A percentile compares a stretch with the other conserved stretches of the same genome.
These are phyloP conservation scores for Phytopythium aichiense DNA, from an alignment of 352 stramenopile species.

Conservation along the genomic window DNA sequence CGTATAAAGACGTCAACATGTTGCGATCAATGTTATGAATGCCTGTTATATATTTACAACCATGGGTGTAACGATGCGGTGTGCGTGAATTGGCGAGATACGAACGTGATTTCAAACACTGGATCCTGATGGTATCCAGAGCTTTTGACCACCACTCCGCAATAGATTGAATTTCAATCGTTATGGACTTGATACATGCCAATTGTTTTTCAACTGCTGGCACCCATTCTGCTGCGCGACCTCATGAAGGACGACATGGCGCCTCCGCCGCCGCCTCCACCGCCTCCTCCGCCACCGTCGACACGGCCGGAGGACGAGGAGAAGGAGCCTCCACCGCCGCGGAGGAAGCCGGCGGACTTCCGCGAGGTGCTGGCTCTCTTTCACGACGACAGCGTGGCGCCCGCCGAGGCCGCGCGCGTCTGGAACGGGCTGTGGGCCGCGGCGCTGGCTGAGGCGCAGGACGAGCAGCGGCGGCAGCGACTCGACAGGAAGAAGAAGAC, in stretches of 20 bases:
- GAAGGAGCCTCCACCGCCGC: slow-evolving; percentile 12
- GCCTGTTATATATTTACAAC: no score
- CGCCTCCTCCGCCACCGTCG: slow-evolving; percentile 31
- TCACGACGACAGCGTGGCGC: slow-evolving; percentile 28
- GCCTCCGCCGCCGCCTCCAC: slow-evolving; percentile 28
- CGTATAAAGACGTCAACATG: no score
- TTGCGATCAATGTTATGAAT: no score
- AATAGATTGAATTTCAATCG: no score
- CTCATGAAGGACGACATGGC: slow-evolving; percentile 11
- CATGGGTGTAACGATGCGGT: no score
- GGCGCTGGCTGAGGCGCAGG: slow-evolving; percentile 53
- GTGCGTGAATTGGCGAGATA: no score
- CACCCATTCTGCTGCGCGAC: no score
- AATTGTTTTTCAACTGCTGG: no score
- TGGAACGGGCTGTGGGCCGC: slow-evolving; percentile 48
- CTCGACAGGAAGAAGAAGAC: slow-evolving; percentile 34
- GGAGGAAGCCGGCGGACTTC: slow-evolving; percentile 51
- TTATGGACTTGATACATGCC: no score
- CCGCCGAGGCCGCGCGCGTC: slow-evolving; percentile 10
- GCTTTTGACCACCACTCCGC: no score
- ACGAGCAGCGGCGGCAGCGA: slow-evolving; percentile 45
- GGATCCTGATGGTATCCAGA: no score
- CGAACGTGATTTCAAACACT: no score
- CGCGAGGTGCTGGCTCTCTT: slow-evolving; percentile 67
- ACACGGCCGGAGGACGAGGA: slow-evolving; percentile 22